These are phyloP conservation scores for Colletotrichum zoysiae DNA, from an alignment of 2,329 filamentous ascomycete genomes.

Conservation along the genomic window DNA sequence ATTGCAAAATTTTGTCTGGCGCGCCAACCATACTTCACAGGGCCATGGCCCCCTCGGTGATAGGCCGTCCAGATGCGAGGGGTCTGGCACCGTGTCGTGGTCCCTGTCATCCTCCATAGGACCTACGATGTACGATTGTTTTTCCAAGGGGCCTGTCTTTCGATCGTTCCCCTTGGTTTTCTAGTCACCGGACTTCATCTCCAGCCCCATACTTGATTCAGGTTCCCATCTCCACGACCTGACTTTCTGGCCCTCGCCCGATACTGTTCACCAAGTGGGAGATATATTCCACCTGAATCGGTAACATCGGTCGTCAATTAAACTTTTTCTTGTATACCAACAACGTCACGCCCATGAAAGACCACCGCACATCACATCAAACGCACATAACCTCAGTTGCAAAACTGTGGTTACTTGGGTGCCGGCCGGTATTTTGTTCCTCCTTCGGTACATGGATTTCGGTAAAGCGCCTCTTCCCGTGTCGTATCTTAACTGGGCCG, in stretches of 20 bases:
- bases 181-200: no score
- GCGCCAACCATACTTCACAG: conserved; percentile 19
- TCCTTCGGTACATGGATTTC: conserved; percentile 3
- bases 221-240: neutral
- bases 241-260: neutral
- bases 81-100: neutral
- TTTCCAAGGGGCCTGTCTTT: neutral
- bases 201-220: no score
- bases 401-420: neutral
- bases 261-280: neutral
- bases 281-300: neutral
- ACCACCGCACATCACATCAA: conserved; percentile 3
- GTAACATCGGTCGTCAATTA: neutral
- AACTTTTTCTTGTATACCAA: conserved; percentile 6
- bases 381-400: neutral
- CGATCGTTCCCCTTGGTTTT: neutral
- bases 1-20: conserved; percentile 13
- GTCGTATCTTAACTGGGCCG: neutral
- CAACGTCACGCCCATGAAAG: conserved; percentile 10
- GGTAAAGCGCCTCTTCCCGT: conserved; percentile 8
- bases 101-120: neutral
- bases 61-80: neutral
- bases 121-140: no score
- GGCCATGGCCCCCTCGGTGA: neutral
- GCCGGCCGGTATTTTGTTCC: neutral